Conservation (phyloP, 2,329 filamentous ascomycete genomes). For the Helotiales sp. region DNA sequence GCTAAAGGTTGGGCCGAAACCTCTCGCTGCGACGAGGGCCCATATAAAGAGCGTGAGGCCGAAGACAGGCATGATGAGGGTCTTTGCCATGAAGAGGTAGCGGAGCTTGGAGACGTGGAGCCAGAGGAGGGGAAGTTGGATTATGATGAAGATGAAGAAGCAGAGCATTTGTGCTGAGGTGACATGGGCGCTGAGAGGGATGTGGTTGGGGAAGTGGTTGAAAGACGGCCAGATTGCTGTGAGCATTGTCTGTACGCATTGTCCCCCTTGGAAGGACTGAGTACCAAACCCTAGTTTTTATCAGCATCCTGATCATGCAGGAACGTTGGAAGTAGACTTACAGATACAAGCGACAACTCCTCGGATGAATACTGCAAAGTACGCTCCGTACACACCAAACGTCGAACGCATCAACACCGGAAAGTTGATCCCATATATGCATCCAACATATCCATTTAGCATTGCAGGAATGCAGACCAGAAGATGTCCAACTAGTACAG, state of each 20-base stretch:
- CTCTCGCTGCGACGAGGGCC: conserved; percentile 25
- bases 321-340: conserved; percentile 2
- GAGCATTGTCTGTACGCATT: conserved; percentile 42
- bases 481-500: conserved; percentile 56
- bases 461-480: conserved; percentile 54
- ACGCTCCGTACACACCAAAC: conserved; percentile 45
- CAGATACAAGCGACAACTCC: conserved; percentile 29
- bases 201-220: conserved; percentile 47
- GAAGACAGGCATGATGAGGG: conserved; percentile 33
- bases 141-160: conserved; percentile 46
- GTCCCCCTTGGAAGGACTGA: conserved; percentile 26
- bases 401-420: conserved; percentile 45
- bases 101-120: conserved; percentile 48
- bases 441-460: conserved; percentile 45
- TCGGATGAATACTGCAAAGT: conserved; percentile 40
- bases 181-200: conserved; percentile 49
- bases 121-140: conserved; percentile 42
- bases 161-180: conserved; percentile 55
- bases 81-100: conserved; percentile 52
- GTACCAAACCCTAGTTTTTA: conserved; percentile 22
- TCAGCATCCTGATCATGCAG: background rate
- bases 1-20: conserved; percentile 26
- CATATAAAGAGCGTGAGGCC: conserved; percentile 28
- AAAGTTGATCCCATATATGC: conserved; percentile 46
- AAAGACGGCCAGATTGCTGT: conserved; percentile 55